These are phyloP conservation scores for Phaffomyces opuntiae DNA, from an alignment of 805 yeast genomes.

Conservation along the genomic window DNA sequence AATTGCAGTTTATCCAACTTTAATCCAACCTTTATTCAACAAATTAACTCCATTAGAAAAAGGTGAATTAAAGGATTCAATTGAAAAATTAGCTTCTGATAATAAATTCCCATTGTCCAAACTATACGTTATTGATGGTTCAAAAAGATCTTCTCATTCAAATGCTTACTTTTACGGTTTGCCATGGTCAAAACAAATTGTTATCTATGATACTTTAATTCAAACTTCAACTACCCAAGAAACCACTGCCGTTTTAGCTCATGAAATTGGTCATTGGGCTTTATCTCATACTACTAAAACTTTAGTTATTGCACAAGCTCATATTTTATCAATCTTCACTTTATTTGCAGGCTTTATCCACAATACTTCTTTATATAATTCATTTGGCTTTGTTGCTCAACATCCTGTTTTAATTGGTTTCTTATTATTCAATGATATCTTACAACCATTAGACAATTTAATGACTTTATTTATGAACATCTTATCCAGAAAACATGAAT, in stretches of 20 bases:
- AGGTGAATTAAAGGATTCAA: constrained; percentile 77
- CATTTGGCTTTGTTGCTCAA: constrained; percentile 65
- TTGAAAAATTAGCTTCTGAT: constrained; percentile 68
- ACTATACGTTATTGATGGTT: constrained; percentile 90
- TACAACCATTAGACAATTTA: constrained; percentile 69
- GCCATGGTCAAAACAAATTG: constrained; percentile 96
- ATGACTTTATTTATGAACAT: constrained; percentile 61
- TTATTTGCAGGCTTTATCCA: constrained; percentile 74
- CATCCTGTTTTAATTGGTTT: constrained; percentile 80
- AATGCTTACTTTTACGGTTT: constrained; percentile 95
- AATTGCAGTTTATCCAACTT: constrained; percentile 72
- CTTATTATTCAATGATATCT: constrained; percentile 67
- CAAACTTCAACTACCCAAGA: constrained; percentile 70
- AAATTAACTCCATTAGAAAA: constrained; percentile 84
- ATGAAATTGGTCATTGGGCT: constrained; percentile 98
- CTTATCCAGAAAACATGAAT: constrained; percentile 81
- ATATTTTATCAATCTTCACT: constrained; percentile 58
- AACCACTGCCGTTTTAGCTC: constrained; percentile 94
- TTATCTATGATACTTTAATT: constrained; percentile 85
- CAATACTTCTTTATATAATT: constrained; percentile 67
- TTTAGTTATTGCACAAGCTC: constrained; percentile 57
- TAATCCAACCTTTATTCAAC: constrained; percentile 90
- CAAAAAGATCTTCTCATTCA: constrained; percentile 92
- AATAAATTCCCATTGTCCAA: constrained; percentile 83
- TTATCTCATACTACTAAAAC: constrained; percentile 79